A percentile compares a stretch with the other conserved stretches of the same genome.
Evolutionary conservation across 306 rosid species (phyloP).

Genomic region (Vigna radiata): DNA sequence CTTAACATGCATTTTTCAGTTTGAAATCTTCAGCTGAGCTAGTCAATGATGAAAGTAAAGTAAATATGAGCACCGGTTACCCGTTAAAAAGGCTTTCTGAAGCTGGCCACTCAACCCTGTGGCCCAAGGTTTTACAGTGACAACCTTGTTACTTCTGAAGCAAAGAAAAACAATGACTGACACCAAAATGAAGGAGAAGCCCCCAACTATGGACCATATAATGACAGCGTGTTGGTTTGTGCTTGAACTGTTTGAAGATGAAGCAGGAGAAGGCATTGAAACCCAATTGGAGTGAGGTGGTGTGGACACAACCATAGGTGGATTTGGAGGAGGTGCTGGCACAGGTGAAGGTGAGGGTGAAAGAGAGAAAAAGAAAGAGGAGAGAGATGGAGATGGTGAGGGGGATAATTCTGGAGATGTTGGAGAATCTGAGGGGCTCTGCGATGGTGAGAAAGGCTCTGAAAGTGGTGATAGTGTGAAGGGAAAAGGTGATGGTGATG

Average conservation of each 20-base stretch:
- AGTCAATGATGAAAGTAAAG: background rate
- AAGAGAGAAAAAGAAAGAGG: conserved; percentile 43
- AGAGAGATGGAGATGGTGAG: conserved; percentile 54
- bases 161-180: conserved; percentile 49
- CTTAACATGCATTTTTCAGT: conserved; percentile 13
- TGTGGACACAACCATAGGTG: conserved; percentile 46
- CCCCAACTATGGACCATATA: conserved; percentile 59
- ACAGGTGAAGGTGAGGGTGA: conserved; percentile 56
- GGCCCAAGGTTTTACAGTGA: conserved; percentile 88
- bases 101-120: conserved; percentile 97
- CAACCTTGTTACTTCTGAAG: conserved; percentile 69
- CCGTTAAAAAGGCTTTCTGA: conserved; percentile 90
- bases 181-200: conserved; percentile 60
- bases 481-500: conserved; percentile 38
- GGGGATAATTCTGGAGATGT: conserved; percentile 53
- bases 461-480: conserved; percentile 45
- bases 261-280: conserved; percentile 52
- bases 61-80: conserved; percentile 50
- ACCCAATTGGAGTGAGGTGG: conserved; percentile 45
- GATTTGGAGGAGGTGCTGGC: conserved; percentile 44
- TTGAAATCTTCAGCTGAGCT: conserved; percentile 16
- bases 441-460: conserved; percentile 29
- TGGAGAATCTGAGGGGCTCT: conserved; percentile 48
- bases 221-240: conserved; percentile 44
- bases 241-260: conserved; percentile 46